These are phyloP conservation scores for Fraxinus cuspidata DNA, from an alignment of 257 asterid genomes.

Conservation along the genomic window DNA sequence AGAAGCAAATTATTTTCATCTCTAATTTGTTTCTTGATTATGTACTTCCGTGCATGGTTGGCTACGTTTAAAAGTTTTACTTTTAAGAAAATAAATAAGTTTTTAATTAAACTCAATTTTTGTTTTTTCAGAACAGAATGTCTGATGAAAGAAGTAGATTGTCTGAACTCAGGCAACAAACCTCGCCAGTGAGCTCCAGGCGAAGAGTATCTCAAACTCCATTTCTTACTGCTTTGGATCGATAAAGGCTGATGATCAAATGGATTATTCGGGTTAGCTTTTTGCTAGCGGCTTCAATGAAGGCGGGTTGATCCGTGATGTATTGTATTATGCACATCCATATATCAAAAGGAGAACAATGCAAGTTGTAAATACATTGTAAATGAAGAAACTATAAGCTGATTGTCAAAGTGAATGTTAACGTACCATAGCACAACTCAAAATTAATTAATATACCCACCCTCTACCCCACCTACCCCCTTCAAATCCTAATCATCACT, in stretches of 20 bases:
- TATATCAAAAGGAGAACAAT: neutral
- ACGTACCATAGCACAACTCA: too few species aligned
- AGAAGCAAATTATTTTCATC: neutral
- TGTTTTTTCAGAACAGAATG: slow-evolving; percentile 59
- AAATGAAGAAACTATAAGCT: neutral
- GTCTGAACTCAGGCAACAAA: slow-evolving; percentile 70
- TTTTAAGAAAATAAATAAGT: too few species aligned
- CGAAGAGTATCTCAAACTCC: slow-evolving; percentile 39
- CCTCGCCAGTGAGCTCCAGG: slow-evolving; percentile 41
- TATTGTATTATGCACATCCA: neutral
- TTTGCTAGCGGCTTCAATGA: slow-evolving; percentile 7
- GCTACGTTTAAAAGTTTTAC: neutral
- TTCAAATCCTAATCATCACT: too few species aligned
- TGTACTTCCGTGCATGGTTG: neutral
- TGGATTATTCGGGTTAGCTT: slow-evolving; percentile 6
- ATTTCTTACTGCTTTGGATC: slow-evolving; percentile 60
- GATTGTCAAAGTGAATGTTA: too few species aligned
- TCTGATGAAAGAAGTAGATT: slow-evolving; percentile 62
- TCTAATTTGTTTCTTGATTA: neutral
- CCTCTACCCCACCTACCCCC: too few species aligned
- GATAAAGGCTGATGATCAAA: slow-evolving; percentile 39
- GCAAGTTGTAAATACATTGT: neutral
- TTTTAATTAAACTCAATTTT: too few species aligned
- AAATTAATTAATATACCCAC: too few species aligned
- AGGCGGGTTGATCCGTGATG: neutral